Percentiles rank a stretch among this genome's conserved stretches.
Evolutionary conservation across 345 rosid species (phyloP).

Genomic region (Cardiospermum halicacabum): DNA sequence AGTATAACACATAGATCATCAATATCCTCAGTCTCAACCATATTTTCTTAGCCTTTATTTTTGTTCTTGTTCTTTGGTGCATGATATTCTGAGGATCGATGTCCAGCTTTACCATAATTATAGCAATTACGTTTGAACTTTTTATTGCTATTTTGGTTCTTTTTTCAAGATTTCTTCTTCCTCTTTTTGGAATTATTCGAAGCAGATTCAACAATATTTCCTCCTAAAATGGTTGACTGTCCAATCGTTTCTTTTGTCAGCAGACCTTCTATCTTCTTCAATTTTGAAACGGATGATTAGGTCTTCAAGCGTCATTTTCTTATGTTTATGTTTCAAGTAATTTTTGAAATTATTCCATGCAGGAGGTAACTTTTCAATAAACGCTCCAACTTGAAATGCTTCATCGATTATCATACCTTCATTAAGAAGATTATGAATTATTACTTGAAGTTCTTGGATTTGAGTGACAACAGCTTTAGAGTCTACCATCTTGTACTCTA

Average conservation of each 20-base stretch:
- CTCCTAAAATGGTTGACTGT: no score
- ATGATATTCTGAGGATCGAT: no score
- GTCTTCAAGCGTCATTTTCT: background rate
- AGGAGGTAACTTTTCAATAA: background rate
- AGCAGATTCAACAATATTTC: no score
- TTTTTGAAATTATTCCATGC: background rate
- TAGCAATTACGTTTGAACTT: no score
- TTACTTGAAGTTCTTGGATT: background rate
- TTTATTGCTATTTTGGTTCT: no score
- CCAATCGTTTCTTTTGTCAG: background rate
- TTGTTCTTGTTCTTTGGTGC: no score
- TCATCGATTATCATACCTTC: background rate
- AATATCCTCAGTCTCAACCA: no score
- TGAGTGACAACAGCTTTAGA: background rate
- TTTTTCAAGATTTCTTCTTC: no score
- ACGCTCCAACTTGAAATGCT: background rate
- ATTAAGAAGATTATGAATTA: background rate
- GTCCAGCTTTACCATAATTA: no score
- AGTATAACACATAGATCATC: no score
- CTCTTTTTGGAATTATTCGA: no score
- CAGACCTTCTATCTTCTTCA: background rate
- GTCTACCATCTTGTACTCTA: background rate
- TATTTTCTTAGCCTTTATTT: no score
- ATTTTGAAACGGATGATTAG: background rate
- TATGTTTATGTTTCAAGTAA: background rate